A percentile compares a stretch with the other conserved stretches of the same genome.
Evolutionary conservation across 352 stramenopile genomes (phyloP).

Genomic region (Globisporangium yorkense): DNA sequence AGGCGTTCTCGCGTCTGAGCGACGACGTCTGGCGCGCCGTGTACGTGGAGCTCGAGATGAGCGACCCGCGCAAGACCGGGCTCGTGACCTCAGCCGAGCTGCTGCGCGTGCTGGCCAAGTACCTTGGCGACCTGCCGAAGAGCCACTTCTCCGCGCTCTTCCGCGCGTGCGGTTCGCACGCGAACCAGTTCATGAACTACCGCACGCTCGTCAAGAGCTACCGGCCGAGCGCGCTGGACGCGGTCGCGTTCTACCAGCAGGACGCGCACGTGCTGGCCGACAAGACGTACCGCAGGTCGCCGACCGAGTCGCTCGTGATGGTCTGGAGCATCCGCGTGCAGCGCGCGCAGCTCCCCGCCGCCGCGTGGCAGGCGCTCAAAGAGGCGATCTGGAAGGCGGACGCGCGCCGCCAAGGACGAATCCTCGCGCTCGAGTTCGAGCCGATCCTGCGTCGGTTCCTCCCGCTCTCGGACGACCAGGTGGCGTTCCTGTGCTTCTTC

Average conservation of each 20-base stretch:
- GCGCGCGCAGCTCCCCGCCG: conserved; percentile 29
- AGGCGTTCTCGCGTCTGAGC: conserved; percentile 51
- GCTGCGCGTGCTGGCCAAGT: conserved; percentile 54
- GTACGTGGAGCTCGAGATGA: conserved; percentile 58
- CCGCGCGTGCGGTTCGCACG: conserved; percentile 54
- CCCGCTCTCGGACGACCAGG: conserved; percentile 52
- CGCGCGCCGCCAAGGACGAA: conserved; percentile 38
- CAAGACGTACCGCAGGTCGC: conserved; percentile 45
- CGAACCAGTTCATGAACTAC: conserved; percentile 71
- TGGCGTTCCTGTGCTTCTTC: conserved; percentile 68
- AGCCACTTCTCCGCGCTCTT: conserved; percentile 54
- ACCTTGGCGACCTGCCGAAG: conserved; percentile 50
- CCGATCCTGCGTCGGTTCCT: conserved; percentile 37
- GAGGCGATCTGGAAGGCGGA: conserved; percentile 47
- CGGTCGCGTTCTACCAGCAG: conserved; percentile 48
- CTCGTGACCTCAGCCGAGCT: conserved; percentile 57
- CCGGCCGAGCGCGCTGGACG: conserved; percentile 43
- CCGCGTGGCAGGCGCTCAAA: conserved; percentile 44
- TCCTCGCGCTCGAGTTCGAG: conserved; percentile 40
- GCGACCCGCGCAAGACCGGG: conserved; percentile 49
- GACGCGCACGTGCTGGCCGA: conserved; percentile 29
- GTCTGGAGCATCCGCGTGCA: conserved; percentile 64
- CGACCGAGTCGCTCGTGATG: conserved; percentile 66
- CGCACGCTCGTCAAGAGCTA: conserved; percentile 64
- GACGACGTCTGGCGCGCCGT: conserved; percentile 59